Evolutionary conservation across 2,329 filamentous ascomycete genomes (phyloP), one percentile per base, ranked within the genome.

Genomic region (Penicillium rolfsii): DNA sequence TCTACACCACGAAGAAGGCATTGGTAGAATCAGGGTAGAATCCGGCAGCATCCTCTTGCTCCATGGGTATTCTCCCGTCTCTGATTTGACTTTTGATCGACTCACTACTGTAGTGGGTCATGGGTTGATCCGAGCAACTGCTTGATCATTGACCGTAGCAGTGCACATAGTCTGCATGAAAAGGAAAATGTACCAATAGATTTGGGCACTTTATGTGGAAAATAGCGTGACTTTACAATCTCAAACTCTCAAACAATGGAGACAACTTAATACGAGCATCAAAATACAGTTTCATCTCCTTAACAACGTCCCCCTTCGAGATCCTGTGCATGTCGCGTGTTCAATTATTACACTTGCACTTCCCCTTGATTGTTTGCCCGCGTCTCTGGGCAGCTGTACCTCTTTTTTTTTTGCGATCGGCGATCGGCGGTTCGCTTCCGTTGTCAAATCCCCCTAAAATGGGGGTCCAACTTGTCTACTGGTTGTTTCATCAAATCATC

Each of bases 121-220:
- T 49, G 26, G 38, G 28, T 4, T 40, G 43, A 49, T 49, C 45
- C 5, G 35, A 57, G 7, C 35, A 33, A 38, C 19, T 56, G 7
- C 11, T 40, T 49, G 12, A 28, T 12, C 14, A 26, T 46, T 7
- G 7, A 45, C 24, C 28, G 38, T 26, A 43, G 3, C n/a, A 41
- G 3, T 33, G 30, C 1, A 40, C 26, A 22, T 22, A 22, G 19
- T 30, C 40, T 46, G 26, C 50, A 22, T 1, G 19, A 22, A 22
- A 22, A 22, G 19, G 49, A 30, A 46, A 30, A 57, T 54, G 54
- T 30, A 56, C 54, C 24, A 41, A 54, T 52, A 59, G 38, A 59
- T 9, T 36, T 43, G 19, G 35, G 50, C 43, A 45, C 41, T 45
- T 8, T 45, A 24, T 16, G 3, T 24, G 41, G 11, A 6, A 24